Percentiles rank a stretch among this genome's conserved stretches.
Evolutionary conservation across 495 filamentous ascomycete genomes (phyloP).

Genomic region (Penicillium verhagenii): DNA sequence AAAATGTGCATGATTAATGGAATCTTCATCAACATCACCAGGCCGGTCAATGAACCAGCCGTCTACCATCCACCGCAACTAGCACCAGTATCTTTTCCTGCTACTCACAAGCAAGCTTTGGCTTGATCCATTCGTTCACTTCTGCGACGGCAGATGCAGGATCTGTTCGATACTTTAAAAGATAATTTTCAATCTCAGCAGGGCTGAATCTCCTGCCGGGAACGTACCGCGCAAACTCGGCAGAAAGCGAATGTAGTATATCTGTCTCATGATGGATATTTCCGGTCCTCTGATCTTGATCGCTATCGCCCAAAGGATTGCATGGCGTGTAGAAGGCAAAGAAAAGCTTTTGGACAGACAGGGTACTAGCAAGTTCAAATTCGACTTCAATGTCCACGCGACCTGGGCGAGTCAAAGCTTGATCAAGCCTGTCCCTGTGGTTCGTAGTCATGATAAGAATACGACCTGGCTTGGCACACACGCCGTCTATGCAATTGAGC

Average conservation of each 20-base stretch:
- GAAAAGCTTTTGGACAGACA: conserved; percentile 60
- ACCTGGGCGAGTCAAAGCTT: conserved; percentile 72
- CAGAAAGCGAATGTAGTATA: too few relatives aligned
- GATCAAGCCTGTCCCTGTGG: conserved; percentile 68
- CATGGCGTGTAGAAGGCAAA: conserved; percentile 52
- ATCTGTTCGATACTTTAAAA: conserved; percentile 55
- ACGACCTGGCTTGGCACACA: conserved; percentile 76
- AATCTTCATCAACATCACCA: too few relatives aligned
- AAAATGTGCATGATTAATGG: too few relatives aligned
- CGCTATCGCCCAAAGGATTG: not conserved
- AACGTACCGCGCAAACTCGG: conserved; percentile 49
- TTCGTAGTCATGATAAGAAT: conserved; percentile 87
- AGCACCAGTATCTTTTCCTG: too few relatives aligned
- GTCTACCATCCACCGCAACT: too few relatives aligned
- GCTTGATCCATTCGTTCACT: conserved; percentile 51
- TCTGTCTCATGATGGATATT: too few relatives aligned
- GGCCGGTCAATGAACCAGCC: too few relatives aligned
- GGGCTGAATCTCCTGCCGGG: conserved; percentile 57
- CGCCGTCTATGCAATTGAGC: conserved; percentile 82
- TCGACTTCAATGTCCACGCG: conserved; percentile 71
- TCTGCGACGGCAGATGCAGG: conserved; percentile 57
- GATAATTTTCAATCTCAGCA: conserved; percentile 65
- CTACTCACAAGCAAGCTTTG: too few relatives aligned
- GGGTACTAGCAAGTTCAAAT: conserved; percentile 3
- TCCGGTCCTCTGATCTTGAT: too few relatives aligned